Evolutionary conservation across 306 rosid genomes (phyloP).

Genomic region (Cicer arietinum): DNA sequence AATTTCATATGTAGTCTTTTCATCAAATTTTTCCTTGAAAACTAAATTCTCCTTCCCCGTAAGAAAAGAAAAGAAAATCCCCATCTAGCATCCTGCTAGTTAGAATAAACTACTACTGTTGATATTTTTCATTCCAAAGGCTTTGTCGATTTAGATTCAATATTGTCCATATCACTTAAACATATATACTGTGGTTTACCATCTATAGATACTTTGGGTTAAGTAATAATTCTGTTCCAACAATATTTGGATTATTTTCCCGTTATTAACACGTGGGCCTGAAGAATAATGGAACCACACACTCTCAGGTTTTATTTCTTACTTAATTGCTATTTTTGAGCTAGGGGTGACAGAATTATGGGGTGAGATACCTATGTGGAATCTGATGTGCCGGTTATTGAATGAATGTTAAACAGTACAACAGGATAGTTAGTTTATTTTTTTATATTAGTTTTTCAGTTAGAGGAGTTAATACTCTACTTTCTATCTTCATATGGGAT

Average conservation of each 20-base stretch:
- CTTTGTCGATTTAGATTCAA: neutral
- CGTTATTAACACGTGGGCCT: neutral
- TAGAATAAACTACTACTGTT: neutral
- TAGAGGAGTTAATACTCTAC: too few species aligned
- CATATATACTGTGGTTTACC: neutral
- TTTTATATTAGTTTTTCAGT: too few species aligned
- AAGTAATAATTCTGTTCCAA: neutral
- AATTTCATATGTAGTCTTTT: neutral
- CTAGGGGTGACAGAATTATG: neutral
- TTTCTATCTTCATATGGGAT: too few species aligned
- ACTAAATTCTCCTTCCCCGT: neutral
- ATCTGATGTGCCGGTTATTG: conserved; percentile 3
- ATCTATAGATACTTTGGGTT: neutral
- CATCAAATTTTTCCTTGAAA: neutral
- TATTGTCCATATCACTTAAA: neutral
- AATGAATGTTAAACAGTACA: too few species aligned
- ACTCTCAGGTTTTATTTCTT: conserved; percentile 1
- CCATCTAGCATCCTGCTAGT: neutral
- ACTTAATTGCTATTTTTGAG: neutral
- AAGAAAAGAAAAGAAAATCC: neutral
- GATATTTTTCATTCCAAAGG: conserved; percentile 22
- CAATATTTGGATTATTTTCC: conserved; percentile 15
- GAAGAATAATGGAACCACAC: neutral
- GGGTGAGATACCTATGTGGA: conserved; percentile 25
- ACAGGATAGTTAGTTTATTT: too few species aligned